phyloP scores from a whole-genome alignment of 805 yeast genomes.

The Candida cerambycidarum region DNA sequence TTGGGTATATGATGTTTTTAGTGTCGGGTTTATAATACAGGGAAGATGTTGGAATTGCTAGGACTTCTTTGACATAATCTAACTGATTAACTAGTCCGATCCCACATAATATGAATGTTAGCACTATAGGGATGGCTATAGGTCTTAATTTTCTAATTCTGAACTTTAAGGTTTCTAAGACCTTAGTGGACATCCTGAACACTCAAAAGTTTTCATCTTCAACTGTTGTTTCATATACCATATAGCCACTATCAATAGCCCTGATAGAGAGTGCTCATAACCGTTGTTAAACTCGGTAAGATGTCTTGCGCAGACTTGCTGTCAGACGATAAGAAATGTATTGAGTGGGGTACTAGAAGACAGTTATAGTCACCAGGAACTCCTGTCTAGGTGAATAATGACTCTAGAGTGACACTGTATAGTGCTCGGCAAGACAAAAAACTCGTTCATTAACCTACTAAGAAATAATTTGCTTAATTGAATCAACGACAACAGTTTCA shows the following conservation, averaged over 20 bases:
- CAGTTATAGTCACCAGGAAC: too few relatives aligned
- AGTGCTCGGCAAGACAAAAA: too few relatives aligned
- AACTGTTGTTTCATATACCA: neutral
- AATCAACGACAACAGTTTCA: conserved; percentile 40
- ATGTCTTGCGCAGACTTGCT: neutral
- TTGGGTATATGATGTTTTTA: conserved; percentile 14
- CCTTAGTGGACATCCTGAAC: too few relatives aligned
- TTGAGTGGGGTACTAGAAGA: neutral
- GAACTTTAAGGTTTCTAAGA: neutral
- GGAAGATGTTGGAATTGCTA: neutral
- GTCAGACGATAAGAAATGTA: too few relatives aligned
- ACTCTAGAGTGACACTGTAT: too few relatives aligned
- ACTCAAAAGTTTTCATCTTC: neutral
- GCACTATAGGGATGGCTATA: neutral
- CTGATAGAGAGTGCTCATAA: conserved; percentile 1
- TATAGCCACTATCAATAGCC: conserved; percentile 1
- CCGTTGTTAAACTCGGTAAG: neutral
- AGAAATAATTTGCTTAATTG: conserved; percentile 19
- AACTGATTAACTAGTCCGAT: neutral
- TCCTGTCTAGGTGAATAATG: too few relatives aligned
- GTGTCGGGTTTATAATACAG: neutral
- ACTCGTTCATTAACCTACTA: too few relatives aligned
- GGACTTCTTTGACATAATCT: neutral
- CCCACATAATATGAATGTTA: neutral
- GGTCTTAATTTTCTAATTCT: neutral